Conservation (phyloP, 306 rosid genomes). For the Casuarina equisetifolia region DNA sequence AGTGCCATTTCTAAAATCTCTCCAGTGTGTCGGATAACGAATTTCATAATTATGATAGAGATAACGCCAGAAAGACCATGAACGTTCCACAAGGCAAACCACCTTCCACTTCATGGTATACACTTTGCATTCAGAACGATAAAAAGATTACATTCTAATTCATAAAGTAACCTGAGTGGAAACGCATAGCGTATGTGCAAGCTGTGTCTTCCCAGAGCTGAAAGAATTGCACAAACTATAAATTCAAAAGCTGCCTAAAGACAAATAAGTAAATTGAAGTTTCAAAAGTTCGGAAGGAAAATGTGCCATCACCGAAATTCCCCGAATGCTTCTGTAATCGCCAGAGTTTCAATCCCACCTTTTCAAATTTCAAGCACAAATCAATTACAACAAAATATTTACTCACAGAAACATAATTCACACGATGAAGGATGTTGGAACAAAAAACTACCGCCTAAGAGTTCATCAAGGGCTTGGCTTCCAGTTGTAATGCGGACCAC, state of each 20-base stretch:
- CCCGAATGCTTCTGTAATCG: conserved; percentile 97
- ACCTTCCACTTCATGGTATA: neutral
- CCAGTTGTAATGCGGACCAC: conserved; percentile 88
- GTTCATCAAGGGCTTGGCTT: conserved; percentile 94
- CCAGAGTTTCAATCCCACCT: conserved; percentile 90
- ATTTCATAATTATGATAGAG: neutral
- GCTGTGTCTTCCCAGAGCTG: conserved; percentile 97
- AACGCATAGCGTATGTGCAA: conserved; percentile 96
- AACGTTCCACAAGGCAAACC: neutral
- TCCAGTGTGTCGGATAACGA: neutral
- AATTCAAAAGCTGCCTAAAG: neutral
- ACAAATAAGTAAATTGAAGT: conserved; percentile 10
- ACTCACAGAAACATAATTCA: conserved; percentile 4
- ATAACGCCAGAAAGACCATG: neutral
- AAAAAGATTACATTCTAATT: neutral
- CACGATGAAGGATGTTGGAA: conserved; percentile 5
- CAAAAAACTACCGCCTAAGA: conserved; percentile 74
- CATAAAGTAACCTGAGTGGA: conserved; percentile 74
- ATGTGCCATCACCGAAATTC: conserved; percentile 67
- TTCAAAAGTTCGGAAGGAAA: neutral
- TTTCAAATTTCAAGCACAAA: conserved; percentile 23
- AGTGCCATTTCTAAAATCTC: neutral
- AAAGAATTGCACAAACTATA: conserved; percentile 10
- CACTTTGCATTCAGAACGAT: neutral
- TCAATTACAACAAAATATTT: conserved; percentile 3